A percentile compares a stretch with the other conserved stretches of the same genome.
Evolutionary conservation across 768 basidiomycete genomes (phyloP).

Genomic region (Calocybe gangraenosa): DNA sequence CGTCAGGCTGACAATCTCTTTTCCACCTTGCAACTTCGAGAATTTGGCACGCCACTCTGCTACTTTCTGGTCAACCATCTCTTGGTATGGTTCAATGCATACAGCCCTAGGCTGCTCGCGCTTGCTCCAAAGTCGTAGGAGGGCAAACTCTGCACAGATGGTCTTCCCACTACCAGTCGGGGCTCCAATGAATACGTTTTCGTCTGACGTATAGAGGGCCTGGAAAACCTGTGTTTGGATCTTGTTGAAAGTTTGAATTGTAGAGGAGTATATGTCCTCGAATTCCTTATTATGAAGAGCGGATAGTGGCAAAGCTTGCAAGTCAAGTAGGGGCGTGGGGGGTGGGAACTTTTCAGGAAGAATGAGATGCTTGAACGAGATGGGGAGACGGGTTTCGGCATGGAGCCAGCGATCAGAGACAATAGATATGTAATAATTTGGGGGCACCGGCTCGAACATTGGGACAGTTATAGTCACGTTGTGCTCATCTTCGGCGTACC

Average conservation of each 20-base stretch:
- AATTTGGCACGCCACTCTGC: slow-evolving; percentile 90
- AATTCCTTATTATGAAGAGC: slow-evolving; percentile 94
- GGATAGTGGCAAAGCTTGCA: slow-evolving; percentile 84
- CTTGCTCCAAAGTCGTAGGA: slow-evolving; percentile 94
- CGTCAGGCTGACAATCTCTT: slow-evolving; percentile 90
- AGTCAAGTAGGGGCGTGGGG: slow-evolving; percentile 88
- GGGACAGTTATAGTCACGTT: slow-evolving; percentile 92
- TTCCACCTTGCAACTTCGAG: slow-evolving; percentile 76
- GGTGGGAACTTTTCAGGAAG: slow-evolving; percentile 95
- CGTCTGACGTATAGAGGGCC: slow-evolving; percentile 92
- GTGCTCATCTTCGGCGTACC: slow-evolving; percentile 92
- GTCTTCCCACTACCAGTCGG: slow-evolving; percentile 98
- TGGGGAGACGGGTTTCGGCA: slow-evolving; percentile 88
- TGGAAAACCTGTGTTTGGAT: slow-evolving; percentile 99
- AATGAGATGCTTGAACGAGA: slow-evolving; percentile 97
- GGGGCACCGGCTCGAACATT: slow-evolving; percentile 96
- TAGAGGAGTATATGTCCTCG: slow-evolving; percentile 78
- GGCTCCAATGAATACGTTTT: slow-evolving; percentile 95
- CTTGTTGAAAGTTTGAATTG: slow-evolving; percentile 91
- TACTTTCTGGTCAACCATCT: slow-evolving; percentile 92
- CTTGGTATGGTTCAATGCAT: slow-evolving; percentile 95
- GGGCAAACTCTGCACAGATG: slow-evolving; percentile 93
- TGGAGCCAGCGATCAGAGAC: slow-evolving; percentile 96
- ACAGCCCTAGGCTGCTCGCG: slow-evolving; percentile 78
- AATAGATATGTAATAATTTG: slow-evolving; percentile 96